phyloP scores from a whole-genome alignment of 2,329 filamentous ascomycete genomes.

The Sphaerostilbella broomeana region DNA sequence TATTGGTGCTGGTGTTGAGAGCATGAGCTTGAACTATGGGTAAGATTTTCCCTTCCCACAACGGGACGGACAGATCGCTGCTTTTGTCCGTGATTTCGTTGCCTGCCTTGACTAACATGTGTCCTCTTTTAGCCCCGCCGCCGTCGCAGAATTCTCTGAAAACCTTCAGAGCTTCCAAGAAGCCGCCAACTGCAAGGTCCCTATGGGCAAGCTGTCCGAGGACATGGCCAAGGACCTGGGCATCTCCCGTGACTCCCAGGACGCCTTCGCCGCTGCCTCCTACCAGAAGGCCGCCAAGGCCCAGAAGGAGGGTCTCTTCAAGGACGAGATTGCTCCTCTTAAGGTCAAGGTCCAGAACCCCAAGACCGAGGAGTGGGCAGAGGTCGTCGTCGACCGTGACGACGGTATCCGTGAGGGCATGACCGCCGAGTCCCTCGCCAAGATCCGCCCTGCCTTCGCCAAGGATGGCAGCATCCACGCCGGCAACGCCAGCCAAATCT shows the following conservation, averaged over 20 bases:
- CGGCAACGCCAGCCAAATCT: conserved; percentile 92
- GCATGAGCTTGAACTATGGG: conserved; percentile 92
- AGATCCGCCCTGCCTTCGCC: conserved; percentile 85
- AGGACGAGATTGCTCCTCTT: conserved; percentile 83
- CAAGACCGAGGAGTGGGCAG: conserved; percentile 79
- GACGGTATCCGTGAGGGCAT: conserved; percentile 83
- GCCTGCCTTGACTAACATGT: conserved; percentile 1
- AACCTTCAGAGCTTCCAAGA: conserved; percentile 74
- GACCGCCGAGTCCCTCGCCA: conserved; percentile 79
- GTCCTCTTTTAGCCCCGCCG: conserved; percentile 52
- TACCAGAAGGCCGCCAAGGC: conserved; percentile 87
- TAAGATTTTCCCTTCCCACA: no score
- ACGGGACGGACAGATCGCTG: no score
- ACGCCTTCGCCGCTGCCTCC: conserved; percentile 87
- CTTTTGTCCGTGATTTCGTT: neutral
- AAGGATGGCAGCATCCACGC: conserved; percentile 93
- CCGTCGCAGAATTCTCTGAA: conserved; percentile 89
- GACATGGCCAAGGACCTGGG: conserved; percentile 84
- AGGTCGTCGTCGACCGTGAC: conserved; percentile 75
- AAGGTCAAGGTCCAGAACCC: conserved; percentile 84
- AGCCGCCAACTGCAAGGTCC: conserved; percentile 92
- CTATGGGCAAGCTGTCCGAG: conserved; percentile 92
- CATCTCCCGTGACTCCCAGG: conserved; percentile 67
- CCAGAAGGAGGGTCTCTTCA: conserved; percentile 82
- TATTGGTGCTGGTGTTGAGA: conserved; percentile 91